phyloP scores from a whole-genome alignment of 257 asterid species.

The Solanum etuberosum region DNA sequence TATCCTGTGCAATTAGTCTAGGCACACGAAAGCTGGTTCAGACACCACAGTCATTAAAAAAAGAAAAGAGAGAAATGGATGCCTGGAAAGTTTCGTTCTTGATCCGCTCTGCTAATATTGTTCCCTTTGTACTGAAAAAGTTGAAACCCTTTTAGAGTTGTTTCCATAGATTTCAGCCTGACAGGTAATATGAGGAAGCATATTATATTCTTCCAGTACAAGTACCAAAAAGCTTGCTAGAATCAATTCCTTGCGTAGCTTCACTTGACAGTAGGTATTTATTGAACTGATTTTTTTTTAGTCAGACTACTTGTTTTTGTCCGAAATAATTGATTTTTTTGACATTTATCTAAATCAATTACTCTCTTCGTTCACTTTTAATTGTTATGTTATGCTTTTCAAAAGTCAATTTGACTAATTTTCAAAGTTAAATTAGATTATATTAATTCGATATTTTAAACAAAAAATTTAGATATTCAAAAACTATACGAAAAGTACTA shows the following conservation, averaged over 20 bases:
- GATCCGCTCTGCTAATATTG: neutral
- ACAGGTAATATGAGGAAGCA: neutral
- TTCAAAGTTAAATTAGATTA: no score
- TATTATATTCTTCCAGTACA: neutral
- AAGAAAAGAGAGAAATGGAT: neutral
- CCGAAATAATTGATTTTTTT: neutral
- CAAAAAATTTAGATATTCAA: no score
- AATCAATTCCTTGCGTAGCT: neutral
- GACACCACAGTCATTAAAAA: no score
- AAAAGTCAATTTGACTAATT: no score
- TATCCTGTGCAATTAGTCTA: no score
- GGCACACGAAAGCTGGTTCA: no score
- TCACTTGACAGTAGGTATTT: neutral
- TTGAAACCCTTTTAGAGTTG: neutral
- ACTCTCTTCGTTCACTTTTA: no score
- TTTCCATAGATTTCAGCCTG: neutral
- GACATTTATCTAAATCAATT: no score
- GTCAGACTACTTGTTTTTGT: neutral
- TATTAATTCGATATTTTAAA: no score
- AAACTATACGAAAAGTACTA: no score
- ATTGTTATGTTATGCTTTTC: no score
- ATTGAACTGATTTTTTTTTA: neutral
- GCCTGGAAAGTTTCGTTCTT: neutral
- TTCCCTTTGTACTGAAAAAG: neutral
- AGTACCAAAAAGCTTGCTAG: neutral